Percentiles rank a stretch among this genome's conserved stretches.
phyloP scores from a whole-genome alignment of 176 grass and related monocot genomes.

The Urochloa ruziziensis region DNA sequence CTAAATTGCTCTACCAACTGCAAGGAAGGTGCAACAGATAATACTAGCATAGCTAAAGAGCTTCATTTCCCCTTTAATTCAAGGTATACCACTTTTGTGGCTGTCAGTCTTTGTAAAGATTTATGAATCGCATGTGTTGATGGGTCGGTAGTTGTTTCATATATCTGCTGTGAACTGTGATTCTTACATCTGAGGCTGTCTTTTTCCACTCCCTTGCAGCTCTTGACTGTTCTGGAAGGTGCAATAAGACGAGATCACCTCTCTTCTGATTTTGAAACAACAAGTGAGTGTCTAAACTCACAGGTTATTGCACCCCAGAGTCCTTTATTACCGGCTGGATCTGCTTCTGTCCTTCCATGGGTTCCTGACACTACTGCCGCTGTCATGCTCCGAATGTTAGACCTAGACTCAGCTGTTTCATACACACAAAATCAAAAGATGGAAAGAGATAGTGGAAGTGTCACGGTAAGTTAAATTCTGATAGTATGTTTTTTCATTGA shows the following conservation, averaged over 20 bases:
- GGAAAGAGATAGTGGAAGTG: slow-evolving; percentile 60
- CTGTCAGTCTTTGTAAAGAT: slow-evolving; percentile 5
- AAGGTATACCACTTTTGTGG: neutral
- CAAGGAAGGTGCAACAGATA: neutral
- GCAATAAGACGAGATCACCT: slow-evolving; percentile 72
- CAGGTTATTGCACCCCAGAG: slow-evolving; percentile 37
- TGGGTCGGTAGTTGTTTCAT: neutral
- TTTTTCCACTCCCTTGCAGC: slow-evolving; percentile 47
- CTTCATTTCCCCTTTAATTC: neutral
- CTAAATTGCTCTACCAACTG: slow-evolving; percentile 12
- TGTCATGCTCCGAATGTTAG: slow-evolving; percentile 76
- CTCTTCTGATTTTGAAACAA: slow-evolving; percentile 85
- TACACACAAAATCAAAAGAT: slow-evolving; percentile 73
- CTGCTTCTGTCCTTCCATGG: slow-evolving; percentile 84
- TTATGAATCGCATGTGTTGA: neutral
- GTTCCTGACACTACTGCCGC: slow-evolving; percentile 79
- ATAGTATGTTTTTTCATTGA: slow-evolving; percentile 18
- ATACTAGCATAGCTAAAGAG: slow-evolving; percentile 13
- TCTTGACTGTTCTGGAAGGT: slow-evolving; percentile 77
- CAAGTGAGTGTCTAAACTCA: slow-evolving; percentile 63
- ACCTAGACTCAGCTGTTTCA: slow-evolving; percentile 72
- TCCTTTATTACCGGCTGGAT: slow-evolving; percentile 35
- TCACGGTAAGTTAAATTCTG: slow-evolving; percentile 53
- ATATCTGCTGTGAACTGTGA: neutral
- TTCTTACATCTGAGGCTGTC: neutral